Base-by-base conservation (phyloP, 352 stramenopile species). In the Globisporangium nagaii region DNA sequence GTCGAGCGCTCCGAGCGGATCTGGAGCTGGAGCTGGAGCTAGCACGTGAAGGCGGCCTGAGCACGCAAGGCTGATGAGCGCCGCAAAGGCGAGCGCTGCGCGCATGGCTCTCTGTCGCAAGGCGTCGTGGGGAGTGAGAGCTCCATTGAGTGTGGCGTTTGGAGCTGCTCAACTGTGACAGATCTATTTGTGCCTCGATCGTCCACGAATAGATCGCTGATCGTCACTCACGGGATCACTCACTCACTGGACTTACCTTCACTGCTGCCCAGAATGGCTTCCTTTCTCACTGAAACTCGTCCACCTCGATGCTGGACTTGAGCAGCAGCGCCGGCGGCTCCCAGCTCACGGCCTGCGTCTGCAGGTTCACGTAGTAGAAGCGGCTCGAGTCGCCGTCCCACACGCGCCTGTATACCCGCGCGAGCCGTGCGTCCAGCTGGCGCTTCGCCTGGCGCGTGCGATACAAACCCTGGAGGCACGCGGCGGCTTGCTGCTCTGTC, bases 341-440 rank as follows among this genome's bases (percentile, higher is more conserved):
- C 80, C 78, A 91, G 41, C 72, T 89, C 65, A 80, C 77, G 9
- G 64, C 66, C 35, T 79, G 70, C 0, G 84, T 92, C 15, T 62
- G 39, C n/a, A 78, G n/a, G 37, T 93, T 81, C 34, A 88, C 73
- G 53, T 86, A 93, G 65, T 91, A 93, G 53, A 83, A 84, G 31
- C 60, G 66, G 0, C 64, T 65, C 9, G 66, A 76, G 22, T 63
- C 59, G 0, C 62, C 42, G 35, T 93, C 84, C 41, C 72, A 49
- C 2, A 83, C 70, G 44, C 83, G 72, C 61, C 71, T 80, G 75
- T 84, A 92, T 3, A 66, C 65, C 27, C 73, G 58, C 4, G 56
- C 56, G 32, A 88, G 54, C 8, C 63, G 64, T 1, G 45, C 27
- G 10, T 70, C 58, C 17, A 89, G 65, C 25, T 72, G 65, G 6